Evolutionary conservation across 75 land plant genomes (phyloP).

Genomic region (Larix kaempferi): DNA sequence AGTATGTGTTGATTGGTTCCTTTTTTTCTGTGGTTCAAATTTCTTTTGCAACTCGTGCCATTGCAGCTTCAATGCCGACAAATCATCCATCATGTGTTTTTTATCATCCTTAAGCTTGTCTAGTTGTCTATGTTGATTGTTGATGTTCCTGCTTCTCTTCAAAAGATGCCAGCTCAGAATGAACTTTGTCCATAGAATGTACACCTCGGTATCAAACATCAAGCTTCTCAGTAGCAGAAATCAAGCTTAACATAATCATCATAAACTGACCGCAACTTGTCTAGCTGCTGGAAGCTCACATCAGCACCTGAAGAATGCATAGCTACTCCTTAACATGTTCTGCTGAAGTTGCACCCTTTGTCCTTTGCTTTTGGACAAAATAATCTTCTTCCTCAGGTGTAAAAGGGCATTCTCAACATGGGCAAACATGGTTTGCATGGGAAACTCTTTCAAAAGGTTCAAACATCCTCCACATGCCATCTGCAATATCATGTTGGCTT

Average conservation of each 20-base stretch:
- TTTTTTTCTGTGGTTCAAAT: constrained; percentile 55
- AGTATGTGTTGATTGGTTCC: constrained; percentile 51
- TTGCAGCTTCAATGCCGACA: constrained; percentile 36
- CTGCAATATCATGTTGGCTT: constrained; percentile 91
- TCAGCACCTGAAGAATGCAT: constrained; percentile 62
- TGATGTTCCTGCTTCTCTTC: constrained; percentile 60
- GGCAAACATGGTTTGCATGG: too few relatives aligned
- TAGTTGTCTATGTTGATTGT: too few relatives aligned
- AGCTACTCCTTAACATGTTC: constrained; percentile 68
- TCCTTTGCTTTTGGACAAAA: constrained; percentile 94
- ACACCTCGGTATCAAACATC: constrained; percentile 68
- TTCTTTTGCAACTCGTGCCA: constrained; percentile 54
- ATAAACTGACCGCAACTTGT: constrained; percentile 80
- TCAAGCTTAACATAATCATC: too few relatives aligned
- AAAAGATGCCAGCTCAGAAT: constrained; percentile 43
- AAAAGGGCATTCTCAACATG: constrained; percentile 95
- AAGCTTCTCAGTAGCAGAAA: constrained; percentile 63
- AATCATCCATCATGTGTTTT: too few relatives aligned
- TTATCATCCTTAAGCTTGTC: too few relatives aligned
- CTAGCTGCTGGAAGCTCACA: constrained; percentile 70
- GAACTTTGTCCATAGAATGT: constrained; percentile 72
- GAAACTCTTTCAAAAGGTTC: too few relatives aligned
- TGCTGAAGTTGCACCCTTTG: constrained; percentile 65
- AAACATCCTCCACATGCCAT: constrained; percentile 87
- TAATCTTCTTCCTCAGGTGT: constrained; percentile 89